Evolutionary conservation across 257 asterid genomes (phyloP).

Genomic region (Ilex aquifolium): DNA sequence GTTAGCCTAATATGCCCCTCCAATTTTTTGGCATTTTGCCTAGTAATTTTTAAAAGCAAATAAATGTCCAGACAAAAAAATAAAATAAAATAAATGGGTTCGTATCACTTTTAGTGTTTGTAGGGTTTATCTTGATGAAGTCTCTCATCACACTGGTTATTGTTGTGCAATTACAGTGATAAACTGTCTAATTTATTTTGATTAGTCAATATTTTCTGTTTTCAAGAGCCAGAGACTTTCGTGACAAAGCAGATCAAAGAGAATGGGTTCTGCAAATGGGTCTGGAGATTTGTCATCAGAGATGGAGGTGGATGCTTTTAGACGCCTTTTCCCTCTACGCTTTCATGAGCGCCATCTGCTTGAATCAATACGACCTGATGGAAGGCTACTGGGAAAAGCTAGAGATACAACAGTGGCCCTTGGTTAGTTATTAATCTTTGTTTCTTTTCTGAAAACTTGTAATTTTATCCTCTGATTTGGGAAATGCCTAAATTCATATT

Average conservation of each 20-base stretch:
- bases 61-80: too few relatives aligned
- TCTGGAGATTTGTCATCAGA: conserved; percentile 60
- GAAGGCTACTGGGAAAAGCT: conserved; percentile 66
- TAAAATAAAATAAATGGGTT: too few relatives aligned
- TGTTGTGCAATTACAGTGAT: too few relatives aligned
- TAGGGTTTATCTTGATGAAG: too few relatives aligned
- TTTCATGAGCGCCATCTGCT: conserved; percentile 77
- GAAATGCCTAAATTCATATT: background rate
- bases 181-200: background rate
- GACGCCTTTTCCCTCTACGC: conserved; percentile 77
- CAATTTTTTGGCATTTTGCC: too few relatives aligned
- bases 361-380: conserved; percentile 81
- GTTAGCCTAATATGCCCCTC: too few relatives aligned
- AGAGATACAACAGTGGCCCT: conserved; percentile 78
- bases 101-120: too few relatives aligned
- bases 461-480: conserved; percentile 2
- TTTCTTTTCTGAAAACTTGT: conserved; percentile 4
- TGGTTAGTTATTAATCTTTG: conserved; percentile 38
- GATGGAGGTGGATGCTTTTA: conserved; percentile 85
- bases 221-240: conserved; percentile 5
- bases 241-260: conserved; percentile 14
- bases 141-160: too few relatives aligned
- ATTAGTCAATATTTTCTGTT: conserved; percentile 6
- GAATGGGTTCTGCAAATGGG: conserved; percentile 50
- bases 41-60: too few relatives aligned